Evolutionary conservation across 2,329 filamentous ascomycete species (phyloP).

Genomic region (Bipolaris bicolor): DNA sequence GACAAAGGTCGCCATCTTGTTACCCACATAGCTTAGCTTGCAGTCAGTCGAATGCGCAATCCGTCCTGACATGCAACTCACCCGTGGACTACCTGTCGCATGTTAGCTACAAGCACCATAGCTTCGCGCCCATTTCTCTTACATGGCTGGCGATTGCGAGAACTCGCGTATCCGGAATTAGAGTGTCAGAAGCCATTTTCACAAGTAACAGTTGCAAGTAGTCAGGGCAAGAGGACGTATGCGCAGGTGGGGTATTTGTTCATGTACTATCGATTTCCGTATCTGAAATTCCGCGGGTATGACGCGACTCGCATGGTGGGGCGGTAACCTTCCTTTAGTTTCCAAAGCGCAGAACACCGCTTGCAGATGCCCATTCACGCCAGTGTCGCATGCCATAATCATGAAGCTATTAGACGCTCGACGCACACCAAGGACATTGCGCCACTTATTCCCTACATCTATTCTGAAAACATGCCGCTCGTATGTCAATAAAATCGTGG

Average conservation of each 20-base stretch:
- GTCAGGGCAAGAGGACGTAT: not conserved
- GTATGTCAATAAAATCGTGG: slow-evolving; percentile 26
- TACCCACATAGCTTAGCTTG: slow-evolving; percentile 82
- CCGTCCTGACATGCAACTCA: slow-evolving; percentile 54
- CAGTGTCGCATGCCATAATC: slow-evolving; percentile 23
- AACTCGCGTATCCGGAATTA: slow-evolving; percentile 69
- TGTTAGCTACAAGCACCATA: slow-evolving; percentile 32
- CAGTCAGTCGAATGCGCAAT: slow-evolving; percentile 26
- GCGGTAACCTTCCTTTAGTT: slow-evolving; percentile 27
- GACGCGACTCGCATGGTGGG: slow-evolving; percentile 43
- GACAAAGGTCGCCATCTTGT: slow-evolving; percentile 94
- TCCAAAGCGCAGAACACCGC: slow-evolving; percentile 26
- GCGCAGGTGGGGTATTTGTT: slow-evolving; percentile 13
- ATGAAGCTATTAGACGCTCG: slow-evolving; percentile 30
- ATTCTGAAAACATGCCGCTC: slow-evolving; percentile 36
- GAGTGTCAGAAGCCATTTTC: slow-evolving; percentile 42
- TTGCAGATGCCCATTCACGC: slow-evolving; percentile 26
- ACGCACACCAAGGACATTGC: slow-evolving; percentile 37
- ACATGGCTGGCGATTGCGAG: slow-evolving; percentile 96
- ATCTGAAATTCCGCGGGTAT: slow-evolving; percentile 44
- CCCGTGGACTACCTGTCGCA: slow-evolving; percentile 72
- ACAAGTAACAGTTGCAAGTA: slow-evolving; percentile 6
- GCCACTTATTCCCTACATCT: slow-evolving; percentile 32
- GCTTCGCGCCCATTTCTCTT: slow-evolving; percentile 52
- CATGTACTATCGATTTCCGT: slow-evolving; percentile 39